Percentiles rank a stretch among this genome's conserved stretches.
Evolutionary conservation across 805 yeast genomes (phyloP).

Genomic region (Debaryomyces castellii): DNA sequence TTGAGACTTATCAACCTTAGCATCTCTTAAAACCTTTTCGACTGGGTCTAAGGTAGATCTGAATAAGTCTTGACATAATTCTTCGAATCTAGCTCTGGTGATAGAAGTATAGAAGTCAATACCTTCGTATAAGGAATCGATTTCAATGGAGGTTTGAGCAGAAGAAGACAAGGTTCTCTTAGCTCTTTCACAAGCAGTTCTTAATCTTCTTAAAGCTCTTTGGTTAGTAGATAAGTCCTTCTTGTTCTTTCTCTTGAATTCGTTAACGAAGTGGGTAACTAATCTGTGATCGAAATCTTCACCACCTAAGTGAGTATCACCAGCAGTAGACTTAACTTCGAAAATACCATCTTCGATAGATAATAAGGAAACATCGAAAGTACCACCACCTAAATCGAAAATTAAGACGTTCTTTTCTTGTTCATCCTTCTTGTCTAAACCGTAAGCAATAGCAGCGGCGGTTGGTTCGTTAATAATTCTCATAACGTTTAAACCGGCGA

Average conservation of each 20-base stretch:
- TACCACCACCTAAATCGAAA: slow-evolving; percentile 97
- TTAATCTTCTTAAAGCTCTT: slow-evolving; percentile 51
- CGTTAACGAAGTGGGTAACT: slow-evolving; percentile 46
- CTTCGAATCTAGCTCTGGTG: slow-evolving; percentile 53
- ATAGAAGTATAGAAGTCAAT: slow-evolving; percentile 49
- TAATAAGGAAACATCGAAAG: slow-evolving; percentile 91
- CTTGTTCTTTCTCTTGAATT: slow-evolving; percentile 69
- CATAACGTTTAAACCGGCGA: slow-evolving; percentile 50
- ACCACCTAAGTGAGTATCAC: slow-evolving; percentile 55
- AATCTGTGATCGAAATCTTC: slow-evolving; percentile 53
- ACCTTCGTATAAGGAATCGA: slow-evolving; percentile 50
- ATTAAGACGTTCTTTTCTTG: slow-evolving; percentile 72
- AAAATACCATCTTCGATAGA: slow-evolving; percentile 94
- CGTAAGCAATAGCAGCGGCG: slow-evolving; percentile 97
- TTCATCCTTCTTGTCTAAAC: slow-evolving; percentile 72
- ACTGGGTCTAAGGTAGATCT: slow-evolving; percentile 51
- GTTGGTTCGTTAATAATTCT: slow-evolving; percentile 59
- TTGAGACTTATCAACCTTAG: slow-evolving; percentile 38
- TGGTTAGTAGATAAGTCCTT: slow-evolving; percentile 48
- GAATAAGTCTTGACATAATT: slow-evolving; percentile 59
- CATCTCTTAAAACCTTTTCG: slow-evolving; percentile 49
- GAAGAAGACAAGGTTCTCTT: slow-evolving; percentile 51
- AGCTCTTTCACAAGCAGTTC: slow-evolving; percentile 54
- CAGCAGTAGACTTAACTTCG: slow-evolving; percentile 88
- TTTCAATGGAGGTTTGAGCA: slow-evolving; percentile 50